Percentiles rank a stretch among this genome's conserved stretches.
Conservation (phyloP, 164 flowering plant species). For the Litsea cubeba region DNA sequence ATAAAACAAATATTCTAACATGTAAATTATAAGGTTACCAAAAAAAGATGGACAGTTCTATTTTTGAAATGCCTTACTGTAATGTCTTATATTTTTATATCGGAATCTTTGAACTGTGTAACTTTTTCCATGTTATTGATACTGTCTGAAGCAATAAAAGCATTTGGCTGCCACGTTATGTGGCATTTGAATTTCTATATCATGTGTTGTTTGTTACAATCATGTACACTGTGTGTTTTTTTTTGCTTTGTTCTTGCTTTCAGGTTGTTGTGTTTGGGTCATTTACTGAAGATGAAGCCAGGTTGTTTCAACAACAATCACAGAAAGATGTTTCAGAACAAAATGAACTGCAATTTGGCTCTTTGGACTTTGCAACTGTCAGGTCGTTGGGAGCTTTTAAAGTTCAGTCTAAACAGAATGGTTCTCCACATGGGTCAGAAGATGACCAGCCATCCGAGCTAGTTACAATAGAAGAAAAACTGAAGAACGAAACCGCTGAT, state of each 20-base stretch:
- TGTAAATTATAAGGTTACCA: not conserved
- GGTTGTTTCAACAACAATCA: constrained; percentile 35
- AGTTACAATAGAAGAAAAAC: constrained; percentile 12
- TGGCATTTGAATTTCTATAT: not conserved
- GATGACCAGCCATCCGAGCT: constrained; percentile 9
- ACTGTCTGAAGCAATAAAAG: not conserved
- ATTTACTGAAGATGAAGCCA: constrained; percentile 76
- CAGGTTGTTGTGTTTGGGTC: constrained; percentile 82
- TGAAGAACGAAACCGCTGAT: constrained; percentile 11
- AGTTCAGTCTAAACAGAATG: constrained; percentile 18
- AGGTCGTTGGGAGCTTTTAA: constrained; percentile 23
- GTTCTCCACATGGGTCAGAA: constrained; percentile 20
- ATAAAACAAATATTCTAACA: not conserved
- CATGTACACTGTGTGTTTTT: not conserved
- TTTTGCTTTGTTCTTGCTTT: not conserved
- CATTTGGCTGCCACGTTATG: not conserved
- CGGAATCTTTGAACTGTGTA: not conserved
- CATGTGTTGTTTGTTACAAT: not conserved
- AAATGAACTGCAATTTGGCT: constrained; percentile 49
- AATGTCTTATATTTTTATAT: not conserved
- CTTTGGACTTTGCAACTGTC: constrained; percentile 37
- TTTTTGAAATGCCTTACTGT: not conserved
- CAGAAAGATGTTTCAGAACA: constrained; percentile 22
- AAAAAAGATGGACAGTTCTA: not conserved
- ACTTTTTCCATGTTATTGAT: not conserved